Evolutionary conservation across 2,329 filamentous ascomycete species (phyloP).

Genomic region (Colletotrichum navitas): DNA sequence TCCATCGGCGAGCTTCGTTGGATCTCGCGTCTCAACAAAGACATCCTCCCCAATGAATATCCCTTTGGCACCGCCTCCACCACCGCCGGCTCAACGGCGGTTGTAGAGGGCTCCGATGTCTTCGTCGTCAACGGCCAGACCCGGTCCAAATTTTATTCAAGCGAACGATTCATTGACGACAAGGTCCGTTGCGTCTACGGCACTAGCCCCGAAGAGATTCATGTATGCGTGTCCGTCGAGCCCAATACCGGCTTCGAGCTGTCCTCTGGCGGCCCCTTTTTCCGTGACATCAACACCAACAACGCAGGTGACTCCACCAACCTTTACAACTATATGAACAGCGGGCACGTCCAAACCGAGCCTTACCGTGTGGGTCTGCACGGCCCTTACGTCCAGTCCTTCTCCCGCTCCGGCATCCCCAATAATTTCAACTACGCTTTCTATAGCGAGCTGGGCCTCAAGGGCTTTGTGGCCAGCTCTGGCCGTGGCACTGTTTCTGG

Average conservation of each 20-base stretch:
- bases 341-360: slow-evolving; percentile 73
- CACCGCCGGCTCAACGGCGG: slow-evolving; percentile 62
- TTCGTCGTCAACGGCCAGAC: slow-evolving; percentile 73
- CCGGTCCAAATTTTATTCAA: slow-evolving; percentile 78
- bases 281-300: slow-evolving; percentile 75
- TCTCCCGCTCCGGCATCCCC: slow-evolving; percentile 70
- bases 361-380: slow-evolving; percentile 72
- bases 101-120: slow-evolving; percentile 70
- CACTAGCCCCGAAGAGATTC: slow-evolving; percentile 57
- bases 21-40: slow-evolving; percentile 70
- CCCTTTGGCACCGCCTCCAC: slow-evolving; percentile 68
- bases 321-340: slow-evolving; percentile 79
- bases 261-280: slow-evolving; percentile 75
- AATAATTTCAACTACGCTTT: slow-evolving; percentile 67
- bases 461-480: slow-evolving; percentile 68
- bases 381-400: slow-evolving; percentile 73
- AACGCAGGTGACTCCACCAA: slow-evolving; percentile 69
- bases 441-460: slow-evolving; percentile 69
- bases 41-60: slow-evolving; percentile 63
- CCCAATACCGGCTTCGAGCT: slow-evolving; percentile 64
- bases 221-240: slow-evolving; percentile 70
- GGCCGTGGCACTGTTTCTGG: slow-evolving; percentile 71
- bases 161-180: slow-evolving; percentile 77
- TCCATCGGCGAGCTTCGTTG: slow-evolving; percentile 72
- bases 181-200: slow-evolving; percentile 72